Evolutionary conservation across 2,329 filamentous ascomycete genomes (phyloP), one percentile per base, ranked within the genome.

Genomic region (Arthrinium phaeospermum): DNA sequence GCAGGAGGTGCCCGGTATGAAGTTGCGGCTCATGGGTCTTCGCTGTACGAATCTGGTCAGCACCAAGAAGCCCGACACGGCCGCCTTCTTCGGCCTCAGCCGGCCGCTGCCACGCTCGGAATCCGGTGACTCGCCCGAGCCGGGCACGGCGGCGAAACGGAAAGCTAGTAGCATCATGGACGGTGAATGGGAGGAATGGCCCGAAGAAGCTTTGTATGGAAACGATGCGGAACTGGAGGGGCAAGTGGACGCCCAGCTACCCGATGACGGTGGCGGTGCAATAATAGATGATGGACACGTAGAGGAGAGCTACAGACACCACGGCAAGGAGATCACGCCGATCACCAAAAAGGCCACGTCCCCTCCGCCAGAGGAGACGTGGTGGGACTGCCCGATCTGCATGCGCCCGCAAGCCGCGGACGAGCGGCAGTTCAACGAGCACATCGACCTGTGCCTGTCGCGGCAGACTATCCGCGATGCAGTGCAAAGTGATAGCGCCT

Each of bases 361-460:
- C 16, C 68, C 76, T 4, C 67, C 76, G 5, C 78, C 80, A 13
- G 80, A 83, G 70, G 79, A 79, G 70, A 85, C 90, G 67, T 87
- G 86, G 81, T 98, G 95, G 95, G 88, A 92, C 49, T 99, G 96
- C 81, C 96, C 96, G 0, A 93, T 98, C 64, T 99, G 96, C 81
- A 83, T 85, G n/a, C 86, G 92, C 22, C 91, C 94, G 0, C 95
- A 98, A 78, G 78, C 85, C 0, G 89, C 94, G 0, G 88, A 96
- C 69, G 94, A 98, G 80, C 87, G 87, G 67, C 85, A 84, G 0
- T 97, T 98, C 83, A 99, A 99, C 76, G 90, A 93, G 72, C 96
- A 99, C 79, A 95, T 99, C 70, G 96, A 99, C 80, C 89, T 93
- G 12, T 99, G 96, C 80, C 87, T 99, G 1, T 98, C 95, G 0